Conservation (phyloP, 805 yeast genomes). For the Kodamaea restingae region DNA sequence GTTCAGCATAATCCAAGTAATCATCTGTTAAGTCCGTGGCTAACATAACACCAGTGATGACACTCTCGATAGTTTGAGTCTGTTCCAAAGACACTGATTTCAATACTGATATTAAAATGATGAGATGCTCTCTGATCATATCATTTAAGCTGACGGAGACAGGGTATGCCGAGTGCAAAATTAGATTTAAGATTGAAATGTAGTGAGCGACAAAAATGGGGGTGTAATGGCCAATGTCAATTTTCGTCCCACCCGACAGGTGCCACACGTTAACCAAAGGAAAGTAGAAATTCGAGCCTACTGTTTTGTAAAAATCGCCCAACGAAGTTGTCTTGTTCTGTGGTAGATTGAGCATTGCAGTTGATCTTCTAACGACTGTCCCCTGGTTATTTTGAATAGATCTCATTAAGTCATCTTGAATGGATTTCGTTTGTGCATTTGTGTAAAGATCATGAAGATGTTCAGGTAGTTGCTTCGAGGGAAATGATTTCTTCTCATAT, state of each 20-base stretch:
- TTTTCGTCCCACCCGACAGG: constrained; percentile 36
- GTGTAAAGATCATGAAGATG: constrained; percentile 36
- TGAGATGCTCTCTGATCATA: constrained; percentile 53
- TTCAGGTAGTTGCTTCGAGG: constrained; percentile 44
- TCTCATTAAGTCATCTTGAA: constrained; percentile 34
- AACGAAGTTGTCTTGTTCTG: constrained; percentile 1
- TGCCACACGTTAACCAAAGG: constrained; percentile 54
- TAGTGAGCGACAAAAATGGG: constrained; percentile 54
- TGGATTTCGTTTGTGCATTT: constrained; percentile 12
- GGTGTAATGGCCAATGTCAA: constrained; percentile 51
- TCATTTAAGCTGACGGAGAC: constrained; percentile 45
- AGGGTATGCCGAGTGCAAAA: constrained; percentile 58
- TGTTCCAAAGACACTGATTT: constrained; percentile 21
- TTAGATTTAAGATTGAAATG: constrained; percentile 52
- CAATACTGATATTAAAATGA: constrained; percentile 26
- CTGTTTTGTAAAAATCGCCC: constrained; percentile 34
- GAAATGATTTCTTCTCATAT: constrained; percentile 23
- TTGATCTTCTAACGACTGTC: constrained; percentile 40
- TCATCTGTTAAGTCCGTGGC: constrained; percentile 33
- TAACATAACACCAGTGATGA: constrained; percentile 34
- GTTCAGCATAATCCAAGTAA: constrained; percentile 19
- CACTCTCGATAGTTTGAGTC: constrained; percentile 33
- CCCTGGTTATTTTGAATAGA: constrained; percentile 31
- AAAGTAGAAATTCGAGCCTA: constrained; percentile 45
- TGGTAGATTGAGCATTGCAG: constrained; percentile 20